Conservation (phyloP, 139 green algal genomes). For the Chlorella sp. region DNA sequence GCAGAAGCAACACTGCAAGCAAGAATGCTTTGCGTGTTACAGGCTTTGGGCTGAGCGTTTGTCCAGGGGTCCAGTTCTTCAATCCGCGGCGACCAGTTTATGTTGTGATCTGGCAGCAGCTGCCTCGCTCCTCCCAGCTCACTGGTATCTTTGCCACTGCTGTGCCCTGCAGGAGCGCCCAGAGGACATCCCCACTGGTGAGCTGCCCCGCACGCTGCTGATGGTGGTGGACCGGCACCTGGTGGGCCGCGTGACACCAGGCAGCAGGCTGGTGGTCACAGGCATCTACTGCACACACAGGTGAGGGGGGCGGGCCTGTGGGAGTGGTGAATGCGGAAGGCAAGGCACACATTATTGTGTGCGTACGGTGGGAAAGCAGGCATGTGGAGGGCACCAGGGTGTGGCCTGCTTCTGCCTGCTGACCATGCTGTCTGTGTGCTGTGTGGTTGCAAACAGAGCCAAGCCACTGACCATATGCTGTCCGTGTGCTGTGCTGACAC, state of each 20-base stretch:
- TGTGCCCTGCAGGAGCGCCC: conserved; percentile 73
- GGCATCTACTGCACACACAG: conserved; percentile 92
- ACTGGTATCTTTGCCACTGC: not conserved
- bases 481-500: too few relatives aligned
- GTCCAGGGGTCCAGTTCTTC: too few relatives aligned
- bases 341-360: too few relatives aligned
- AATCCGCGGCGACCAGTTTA: too few relatives aligned
- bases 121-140: not conserved
- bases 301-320: too few relatives aligned
- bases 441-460: not conserved
- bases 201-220: conserved; percentile 83
- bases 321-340: too few relatives aligned
- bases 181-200: conserved; percentile 93
- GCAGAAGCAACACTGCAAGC: too few relatives aligned
- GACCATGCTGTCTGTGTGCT: not conserved
- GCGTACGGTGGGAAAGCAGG: too few relatives aligned
- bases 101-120: too few relatives aligned
- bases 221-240: conserved; percentile 79
- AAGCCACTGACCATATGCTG: too few relatives aligned
- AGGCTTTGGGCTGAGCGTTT: too few relatives aligned
- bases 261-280: conserved; percentile 81
- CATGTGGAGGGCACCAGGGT: conserved; percentile 54
- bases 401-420: not conserved
- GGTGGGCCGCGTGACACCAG: conserved; percentile 71
- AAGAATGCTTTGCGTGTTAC: too few relatives aligned